Percentiles rank a stretch among this genome's conserved stretches.
phyloP scores from a whole-genome alignment of 768 basidiomycete species.

The Hypholoma fasciculare region DNA sequence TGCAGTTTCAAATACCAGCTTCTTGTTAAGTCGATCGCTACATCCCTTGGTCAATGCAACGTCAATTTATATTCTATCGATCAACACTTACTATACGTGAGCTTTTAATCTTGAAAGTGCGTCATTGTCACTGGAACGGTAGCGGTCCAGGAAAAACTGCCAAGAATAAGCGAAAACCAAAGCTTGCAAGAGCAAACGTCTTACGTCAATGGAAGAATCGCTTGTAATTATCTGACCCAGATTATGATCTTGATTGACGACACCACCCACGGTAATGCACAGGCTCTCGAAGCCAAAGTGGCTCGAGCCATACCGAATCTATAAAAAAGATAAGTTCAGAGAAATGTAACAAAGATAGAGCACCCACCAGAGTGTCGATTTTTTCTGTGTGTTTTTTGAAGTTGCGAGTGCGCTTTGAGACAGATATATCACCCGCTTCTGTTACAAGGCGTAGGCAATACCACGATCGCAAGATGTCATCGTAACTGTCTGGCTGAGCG shows the following conservation, averaged over 20 bases:
- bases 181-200: not conserved
- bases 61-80: not conserved
- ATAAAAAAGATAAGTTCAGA: not conserved
- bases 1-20: not conserved
- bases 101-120: not conserved
- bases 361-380: not conserved
- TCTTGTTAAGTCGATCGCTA: not conserved
- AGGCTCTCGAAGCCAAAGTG: not conserved
- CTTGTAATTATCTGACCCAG: not conserved
- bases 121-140: not conserved
- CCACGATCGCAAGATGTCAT: not conserved
- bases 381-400: not conserved
- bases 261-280: not conserved
- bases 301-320: not conserved
- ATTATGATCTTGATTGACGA: conserved; percentile 4
- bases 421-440: not conserved
- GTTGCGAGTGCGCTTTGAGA: not conserved
- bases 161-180: not conserved
- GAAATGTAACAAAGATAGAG: not conserved
- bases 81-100: not conserved
- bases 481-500: not conserved
- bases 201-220: not conserved
- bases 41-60: not conserved
- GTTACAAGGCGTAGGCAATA: not conserved
- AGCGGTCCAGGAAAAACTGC: conserved; percentile 3